Evolutionary conservation across 192 early-diverging fungal genomes (phyloP).

Genomic region (Umbelopsis sp.): DNA sequence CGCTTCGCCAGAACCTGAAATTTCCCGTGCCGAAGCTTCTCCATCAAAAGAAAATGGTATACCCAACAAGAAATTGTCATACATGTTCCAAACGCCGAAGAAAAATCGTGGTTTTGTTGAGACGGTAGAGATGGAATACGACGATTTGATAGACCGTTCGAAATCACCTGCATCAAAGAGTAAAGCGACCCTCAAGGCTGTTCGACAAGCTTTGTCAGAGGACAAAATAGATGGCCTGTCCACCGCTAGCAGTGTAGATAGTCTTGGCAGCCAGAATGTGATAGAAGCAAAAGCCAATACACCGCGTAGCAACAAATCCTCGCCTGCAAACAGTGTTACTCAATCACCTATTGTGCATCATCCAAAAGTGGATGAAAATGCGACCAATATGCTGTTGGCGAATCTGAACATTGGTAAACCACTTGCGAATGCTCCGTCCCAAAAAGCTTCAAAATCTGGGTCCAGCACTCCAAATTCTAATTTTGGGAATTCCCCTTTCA

Average conservation of each 20-base stretch:
- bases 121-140: slow-evolving; percentile 6
- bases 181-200: neutral
- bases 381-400: neutral
- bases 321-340: neutral
- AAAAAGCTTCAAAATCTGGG: too few relatives aligned
- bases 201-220: neutral
- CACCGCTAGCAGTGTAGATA: neutral
- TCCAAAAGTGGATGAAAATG: slow-evolving; percentile 9
- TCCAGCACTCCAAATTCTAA: too few relatives aligned
- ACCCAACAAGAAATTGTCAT: neutral
- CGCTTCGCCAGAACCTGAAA: too few relatives aligned
- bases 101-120: slow-evolving; percentile 1
- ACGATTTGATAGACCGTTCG: neutral
- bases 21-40: too few relatives aligned
- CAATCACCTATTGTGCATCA: neutral
- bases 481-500: too few relatives aligned
- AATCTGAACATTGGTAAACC: neutral
- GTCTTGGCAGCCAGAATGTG: neutral
- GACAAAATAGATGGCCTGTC: neutral
- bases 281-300: neutral
- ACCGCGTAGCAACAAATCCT: neutral
- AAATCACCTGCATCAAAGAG: neutral
- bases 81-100: neutral
- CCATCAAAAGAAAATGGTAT: too few relatives aligned
- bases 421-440: neutral